Evolutionary conservation across 257 asterid species (phyloP).

Genomic region (Nicotiana otophora): DNA sequence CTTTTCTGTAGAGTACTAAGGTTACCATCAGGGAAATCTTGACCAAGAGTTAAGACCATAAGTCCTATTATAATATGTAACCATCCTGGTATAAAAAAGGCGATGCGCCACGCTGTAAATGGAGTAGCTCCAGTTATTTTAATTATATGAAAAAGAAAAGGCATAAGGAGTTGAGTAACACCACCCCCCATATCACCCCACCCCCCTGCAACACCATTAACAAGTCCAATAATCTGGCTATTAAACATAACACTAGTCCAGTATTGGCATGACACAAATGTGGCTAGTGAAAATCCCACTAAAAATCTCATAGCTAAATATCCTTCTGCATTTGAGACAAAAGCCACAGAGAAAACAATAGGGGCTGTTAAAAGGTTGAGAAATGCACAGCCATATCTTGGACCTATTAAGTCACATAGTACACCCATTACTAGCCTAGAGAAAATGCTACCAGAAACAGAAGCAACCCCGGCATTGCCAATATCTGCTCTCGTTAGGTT

Average conservation of each 20-base stretch:
- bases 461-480: slow-evolving; percentile 63
- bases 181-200: slow-evolving; percentile 73
- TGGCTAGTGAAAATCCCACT: slow-evolving; percentile 55
- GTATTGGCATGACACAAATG: slow-evolving; percentile 51
- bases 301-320: slow-evolving; percentile 46
- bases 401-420: slow-evolving; percentile 51
- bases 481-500: slow-evolving; percentile 40
- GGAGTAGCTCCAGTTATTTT: slow-evolving; percentile 34
- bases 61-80: slow-evolving; percentile 44
- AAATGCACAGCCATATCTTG: slow-evolving; percentile 52
- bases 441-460: slow-evolving; percentile 56
- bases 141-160: slow-evolving; percentile 36
- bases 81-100: slow-evolving; percentile 53
- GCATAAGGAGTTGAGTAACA: slow-evolving; percentile 53
- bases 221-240: slow-evolving; percentile 41
- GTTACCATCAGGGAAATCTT: slow-evolving; percentile 62
- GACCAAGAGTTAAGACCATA: slow-evolving; percentile 45
- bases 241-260: slow-evolving; percentile 55
- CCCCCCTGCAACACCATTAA: slow-evolving; percentile 50
- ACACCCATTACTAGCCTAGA: slow-evolving; percentile 66
- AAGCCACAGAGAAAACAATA: slow-evolving; percentile 42
- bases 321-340: slow-evolving; percentile 34
- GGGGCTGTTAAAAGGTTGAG: slow-evolving; percentile 43
- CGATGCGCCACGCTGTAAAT: slow-evolving; percentile 56
- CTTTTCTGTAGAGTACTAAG: slow-evolving; percentile 40